phyloP scores from a whole-genome alignment of 2,329 filamentous ascomycete genomes.

The Colletotrichum endophyticum region DNA sequence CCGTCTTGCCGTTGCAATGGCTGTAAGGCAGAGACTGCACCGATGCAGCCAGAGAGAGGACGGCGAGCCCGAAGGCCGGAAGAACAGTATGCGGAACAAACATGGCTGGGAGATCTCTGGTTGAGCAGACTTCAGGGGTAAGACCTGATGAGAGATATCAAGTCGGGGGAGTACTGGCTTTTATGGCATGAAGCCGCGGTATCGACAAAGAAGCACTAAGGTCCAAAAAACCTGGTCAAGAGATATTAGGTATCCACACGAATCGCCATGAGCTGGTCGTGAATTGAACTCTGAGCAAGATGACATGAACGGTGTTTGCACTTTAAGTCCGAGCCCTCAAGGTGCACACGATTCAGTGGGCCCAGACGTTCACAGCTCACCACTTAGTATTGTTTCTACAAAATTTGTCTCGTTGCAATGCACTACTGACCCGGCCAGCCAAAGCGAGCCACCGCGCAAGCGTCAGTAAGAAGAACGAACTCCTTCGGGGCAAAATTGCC shows the following conservation, averaged over 20 bases:
- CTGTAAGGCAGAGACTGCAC: background rate
- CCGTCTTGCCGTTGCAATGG: background rate
- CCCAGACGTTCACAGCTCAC: background rate
- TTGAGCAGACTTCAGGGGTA: background rate
- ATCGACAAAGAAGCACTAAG: background rate
- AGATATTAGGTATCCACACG: background rate
- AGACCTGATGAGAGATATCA: background rate
- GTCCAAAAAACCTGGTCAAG: background rate
- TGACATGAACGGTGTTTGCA: background rate
- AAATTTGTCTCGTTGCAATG: background rate
- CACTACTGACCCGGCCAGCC: background rate
- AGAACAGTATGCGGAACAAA: background rate
- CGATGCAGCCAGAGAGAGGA: background rate
- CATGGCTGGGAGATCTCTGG: background rate
- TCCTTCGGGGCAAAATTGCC: background rate
- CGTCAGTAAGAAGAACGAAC: background rate
- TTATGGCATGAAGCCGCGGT: background rate
- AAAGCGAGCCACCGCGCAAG: background rate
- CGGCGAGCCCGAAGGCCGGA: background rate
- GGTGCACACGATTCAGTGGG: background rate
- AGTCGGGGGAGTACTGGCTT: background rate
- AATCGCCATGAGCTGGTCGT: background rate
- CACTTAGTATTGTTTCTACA: background rate
- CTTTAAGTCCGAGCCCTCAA: background rate
- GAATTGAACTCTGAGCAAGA: background rate